phyloP scores from a whole-genome alignment of 1,284 basidiomycete genomes.

The Fomitopsis palustris region DNA sequence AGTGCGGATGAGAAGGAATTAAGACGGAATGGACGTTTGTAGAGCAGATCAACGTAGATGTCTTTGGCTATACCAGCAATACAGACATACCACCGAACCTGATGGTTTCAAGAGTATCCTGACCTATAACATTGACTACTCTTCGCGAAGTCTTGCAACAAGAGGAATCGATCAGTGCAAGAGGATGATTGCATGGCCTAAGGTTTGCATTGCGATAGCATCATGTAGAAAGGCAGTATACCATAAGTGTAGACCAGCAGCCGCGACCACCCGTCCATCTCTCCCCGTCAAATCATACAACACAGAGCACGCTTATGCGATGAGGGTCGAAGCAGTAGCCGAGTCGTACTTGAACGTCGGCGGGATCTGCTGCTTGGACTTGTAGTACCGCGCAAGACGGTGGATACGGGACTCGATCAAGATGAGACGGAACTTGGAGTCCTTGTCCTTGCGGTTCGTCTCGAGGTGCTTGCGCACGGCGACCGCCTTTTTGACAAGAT shows the following conservation, averaged over 20 bases:
- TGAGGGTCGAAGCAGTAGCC: slow-evolving; percentile 84
- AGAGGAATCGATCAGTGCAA: too few species aligned
- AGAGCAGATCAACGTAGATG: not conserved
- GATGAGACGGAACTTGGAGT: slow-evolving; percentile 97
- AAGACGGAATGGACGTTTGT: not conserved
- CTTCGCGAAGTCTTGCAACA: too few species aligned
- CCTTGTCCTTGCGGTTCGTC: slow-evolving; percentile 98
- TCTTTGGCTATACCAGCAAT: not conserved
- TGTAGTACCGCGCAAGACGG: slow-evolving; percentile 95
- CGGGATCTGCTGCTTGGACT: slow-evolving; percentile 95
- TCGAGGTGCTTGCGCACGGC: slow-evolving; percentile 98
- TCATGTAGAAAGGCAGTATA: slow-evolving; percentile 27
- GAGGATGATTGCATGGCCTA: slow-evolving; percentile 18
- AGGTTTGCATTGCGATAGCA: slow-evolving; percentile 24
- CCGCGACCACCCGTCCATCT: slow-evolving; percentile 14
- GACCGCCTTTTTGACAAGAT: slow-evolving; percentile 99
- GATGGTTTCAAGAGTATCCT: too few species aligned
- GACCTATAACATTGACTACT: too few species aligned
- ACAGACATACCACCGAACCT: too few species aligned
- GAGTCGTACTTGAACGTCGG: slow-evolving; percentile 99
- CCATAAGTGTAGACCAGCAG: slow-evolving; percentile 14
- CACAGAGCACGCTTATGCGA: slow-evolving; percentile 49
- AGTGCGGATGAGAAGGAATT: not conserved
- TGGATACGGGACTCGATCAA: slow-evolving; percentile 99
- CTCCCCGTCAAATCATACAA: slow-evolving; percentile 16